Evolutionary conservation across 192 early-diverging fungal species (phyloP), one percentile per base, ranked within the genome.

Genomic region (Spizellomyces sp.): DNA sequence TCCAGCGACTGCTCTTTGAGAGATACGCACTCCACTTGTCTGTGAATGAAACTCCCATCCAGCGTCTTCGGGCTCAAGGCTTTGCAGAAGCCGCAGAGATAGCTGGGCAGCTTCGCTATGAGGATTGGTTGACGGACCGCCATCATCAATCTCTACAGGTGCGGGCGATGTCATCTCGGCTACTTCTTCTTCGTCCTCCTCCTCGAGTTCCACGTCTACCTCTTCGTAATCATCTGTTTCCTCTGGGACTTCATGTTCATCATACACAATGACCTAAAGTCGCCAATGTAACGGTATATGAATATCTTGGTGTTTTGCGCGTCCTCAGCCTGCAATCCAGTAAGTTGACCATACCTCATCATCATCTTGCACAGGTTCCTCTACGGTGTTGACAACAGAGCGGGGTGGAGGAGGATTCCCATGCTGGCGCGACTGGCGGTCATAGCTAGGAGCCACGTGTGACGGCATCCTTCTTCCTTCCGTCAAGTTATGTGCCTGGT

Each of bases 11-110:
- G 46, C 17, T 27, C 66, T 57, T 8, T 50, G 60, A 41, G 74
- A 71, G 47, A 81, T 81, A 21, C 54, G 45, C 6, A 81, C 70
- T 22, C 70, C 70, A 5, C 47, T n/a, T 68, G 58, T 15, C n/a
- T 47, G 46, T 17, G 66, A 50, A 21, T 75, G 73, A 44, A 56
- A 56, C 8, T 17, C 47, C 66, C 66, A 75, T 5, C 66, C 73
- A 22, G 22, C 66, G 8, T 66, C 71, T 4, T 62, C 7, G 4
- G 62, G 22, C 3, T 75, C 66, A 12, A 75, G 43, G 17, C 17
- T 45, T 14, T 58, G 63, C 9, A 74, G 58, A n/a, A 70, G 69
- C 0, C 60, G 58, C 21, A 70, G 45, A 21, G 69, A 44, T 46
- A 70, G 69, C 4, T 8, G 15, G 14, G 48, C 70, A 12, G 70